Conservation (phyloP, 495 filamentous ascomycete genomes). For the Endocarpon pusillum region DNA sequence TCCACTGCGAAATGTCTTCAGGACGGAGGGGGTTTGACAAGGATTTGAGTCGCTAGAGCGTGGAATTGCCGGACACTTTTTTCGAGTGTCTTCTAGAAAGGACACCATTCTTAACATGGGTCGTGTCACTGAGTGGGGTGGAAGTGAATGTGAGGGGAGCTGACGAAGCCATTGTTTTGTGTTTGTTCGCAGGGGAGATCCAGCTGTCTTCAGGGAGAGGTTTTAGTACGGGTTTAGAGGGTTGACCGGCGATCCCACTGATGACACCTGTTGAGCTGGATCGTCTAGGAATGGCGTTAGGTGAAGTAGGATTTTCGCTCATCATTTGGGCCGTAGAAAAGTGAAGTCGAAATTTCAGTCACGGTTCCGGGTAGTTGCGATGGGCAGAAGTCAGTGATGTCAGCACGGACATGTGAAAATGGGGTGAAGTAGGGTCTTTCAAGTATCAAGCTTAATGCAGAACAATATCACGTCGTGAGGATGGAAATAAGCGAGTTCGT, state of each 20-base stretch:
- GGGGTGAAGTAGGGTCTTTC: conserved; percentile 3
- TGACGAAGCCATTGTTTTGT: conserved; percentile 13
- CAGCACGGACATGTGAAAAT: conserved; percentile 5
- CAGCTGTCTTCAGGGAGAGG: conserved; percentile 41
- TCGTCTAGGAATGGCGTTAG: conserved; percentile 54
- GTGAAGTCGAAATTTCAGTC: too few species aligned
- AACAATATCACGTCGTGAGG: too few species aligned
- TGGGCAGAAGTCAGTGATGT: conserved; percentile 10
- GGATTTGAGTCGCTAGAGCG: not conserved
- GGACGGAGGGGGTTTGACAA: not conserved
- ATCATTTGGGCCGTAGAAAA: too few species aligned
- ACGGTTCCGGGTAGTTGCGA: not conserved
- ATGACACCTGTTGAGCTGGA: conserved; percentile 45
- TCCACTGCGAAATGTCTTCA: conserved; percentile 42
- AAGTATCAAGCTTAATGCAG: too few species aligned
- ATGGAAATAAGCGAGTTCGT: too few species aligned
- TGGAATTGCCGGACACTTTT: conserved; percentile 1
- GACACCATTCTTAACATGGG: too few species aligned
- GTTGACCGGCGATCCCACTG: conserved; percentile 15
- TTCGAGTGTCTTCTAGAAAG: not conserved
- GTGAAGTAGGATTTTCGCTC: conserved; percentile 31
- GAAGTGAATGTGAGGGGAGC: conserved; percentile 8
- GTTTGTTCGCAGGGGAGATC: conserved; percentile 22
- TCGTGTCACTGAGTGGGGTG: too few species aligned
- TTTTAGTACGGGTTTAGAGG: conserved; percentile 32